Evolutionary conservation across 805 yeast species (phyloP), one percentile per base, ranked within the genome.

Genomic region (Suhomyces vadensis): DNA sequence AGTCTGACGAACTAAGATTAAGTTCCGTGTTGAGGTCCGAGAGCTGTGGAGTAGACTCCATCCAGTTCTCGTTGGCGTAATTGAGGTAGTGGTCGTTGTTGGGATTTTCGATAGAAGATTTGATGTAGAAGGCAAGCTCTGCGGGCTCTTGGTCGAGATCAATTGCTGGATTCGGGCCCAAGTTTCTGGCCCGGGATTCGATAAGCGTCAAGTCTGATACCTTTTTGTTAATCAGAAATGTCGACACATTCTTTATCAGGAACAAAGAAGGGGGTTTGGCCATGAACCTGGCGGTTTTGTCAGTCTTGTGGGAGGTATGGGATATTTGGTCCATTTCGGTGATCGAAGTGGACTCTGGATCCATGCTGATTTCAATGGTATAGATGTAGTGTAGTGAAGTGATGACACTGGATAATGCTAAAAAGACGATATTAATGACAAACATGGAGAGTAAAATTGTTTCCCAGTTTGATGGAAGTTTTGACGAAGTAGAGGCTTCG

Each of bases 41-140:
- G 10, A 54, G 31, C 16, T 48, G 42, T 4, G 47, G 40, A 2
- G 50, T 44, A 6, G 56, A 47, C 35, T 50, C 57, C 61, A 57
- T 57, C 61, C 61, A 57, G 41, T 57, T 57, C 4, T 33, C 39
- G 7, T 40, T 31, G 11, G 40, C 45, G 36, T 49, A 53, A 14
- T 38, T 33, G 7, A 49, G 26, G 35, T 45, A 47, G 5, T 52
- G 22, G 35, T 39, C 23, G n/a, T 31, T 39, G 10, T 35, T 31
- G 10, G 26, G 40, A n/a, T 31, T 31, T 17, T 52, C 50, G 24
- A 39, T 17, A 26, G 39, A 39, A 9, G 27, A 23, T 10, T 39
- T 43, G 37, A 43, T 39, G 37, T 35, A 43, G 40, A 14, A 39
- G 16, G 43, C 43, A 19, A 39, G 35, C 14, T 43, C 43, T 2